Percentiles rank a stretch among this genome's conserved stretches.
These are phyloP conservation scores for Alternaria gaisen DNA, from an alignment of 2,329 filamentous ascomycete species.

Conservation along the genomic window DNA sequence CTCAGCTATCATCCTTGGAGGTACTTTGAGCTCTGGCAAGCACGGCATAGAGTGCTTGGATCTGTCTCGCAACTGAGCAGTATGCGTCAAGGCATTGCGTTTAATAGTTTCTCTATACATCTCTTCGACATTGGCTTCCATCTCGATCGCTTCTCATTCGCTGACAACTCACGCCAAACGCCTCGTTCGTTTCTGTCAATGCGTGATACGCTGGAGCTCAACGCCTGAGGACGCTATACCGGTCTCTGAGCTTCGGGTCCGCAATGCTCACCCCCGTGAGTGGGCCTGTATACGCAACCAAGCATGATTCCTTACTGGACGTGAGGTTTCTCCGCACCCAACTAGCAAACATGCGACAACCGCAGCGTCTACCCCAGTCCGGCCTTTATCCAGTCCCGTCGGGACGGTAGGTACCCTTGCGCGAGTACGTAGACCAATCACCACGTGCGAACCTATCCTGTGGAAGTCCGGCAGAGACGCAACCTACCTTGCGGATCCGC, in stretches of 20 bases:
- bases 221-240: slow-evolving; percentile 7
- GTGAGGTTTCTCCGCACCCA: slow-evolving; percentile 37
- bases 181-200: background rate
- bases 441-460: slow-evolving; percentile 16
- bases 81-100: background rate
- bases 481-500: slow-evolving; percentile 45
- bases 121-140: background rate
- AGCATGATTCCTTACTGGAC: slow-evolving; percentile 24
- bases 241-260: slow-evolving; percentile 33
- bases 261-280: slow-evolving; percentile 31
- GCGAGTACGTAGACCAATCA: slow-evolving; percentile 36
- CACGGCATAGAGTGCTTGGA: slow-evolving; percentile 20
- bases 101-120: background rate
- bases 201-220: slow-evolving; percentile 18
- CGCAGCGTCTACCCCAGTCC: slow-evolving; percentile 33
- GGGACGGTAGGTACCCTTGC: slow-evolving; percentile 27
- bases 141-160: slow-evolving; percentile 2
- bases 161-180: background rate
- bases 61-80: background rate
- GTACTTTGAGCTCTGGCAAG: slow-evolving; percentile 16
- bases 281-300: slow-evolving; percentile 24
- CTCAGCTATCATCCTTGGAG: slow-evolving; percentile 14
- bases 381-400: slow-evolving; percentile 30
- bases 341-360: slow-evolving; percentile 22
- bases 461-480: slow-evolving; percentile 13